Percentiles rank a stretch among this genome's conserved stretches.
Conservation (phyloP, 2,329 filamentous ascomycete species). For the Lecanosticta acicola region DNA sequence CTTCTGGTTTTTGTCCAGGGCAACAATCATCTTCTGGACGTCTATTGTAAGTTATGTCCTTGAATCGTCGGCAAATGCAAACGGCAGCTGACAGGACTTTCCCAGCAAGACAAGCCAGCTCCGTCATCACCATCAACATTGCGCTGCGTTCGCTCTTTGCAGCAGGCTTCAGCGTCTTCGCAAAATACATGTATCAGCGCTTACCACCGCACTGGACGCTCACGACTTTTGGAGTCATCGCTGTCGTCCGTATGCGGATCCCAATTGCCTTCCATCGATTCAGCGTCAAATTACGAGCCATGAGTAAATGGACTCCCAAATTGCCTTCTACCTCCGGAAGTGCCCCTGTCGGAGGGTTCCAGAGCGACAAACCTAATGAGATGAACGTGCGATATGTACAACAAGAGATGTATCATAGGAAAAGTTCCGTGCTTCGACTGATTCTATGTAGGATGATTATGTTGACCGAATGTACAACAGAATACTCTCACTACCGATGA, state of each 20-base stretch:
- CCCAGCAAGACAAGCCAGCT: conserved; percentile 18
- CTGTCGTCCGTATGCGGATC: conserved; percentile 19
- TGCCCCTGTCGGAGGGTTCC: background rate
- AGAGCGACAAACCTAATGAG: too few species aligned
- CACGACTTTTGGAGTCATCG: conserved; percentile 28
- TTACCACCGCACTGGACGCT: conserved; percentile 27
- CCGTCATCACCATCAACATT: conserved; percentile 30
- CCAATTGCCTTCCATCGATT: conserved; percentile 21
- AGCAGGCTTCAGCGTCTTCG: conserved; percentile 30
- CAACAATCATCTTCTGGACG: conserved; percentile 5
- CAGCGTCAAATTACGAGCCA: conserved; percentile 19
- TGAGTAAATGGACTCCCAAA: conserved; percentile 10
- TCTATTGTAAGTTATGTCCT: conserved; percentile 4
- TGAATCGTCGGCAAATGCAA: background rate
- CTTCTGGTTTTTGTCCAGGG: conserved; percentile 4
- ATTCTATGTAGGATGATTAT: too few species aligned
- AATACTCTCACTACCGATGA: too few species aligned
- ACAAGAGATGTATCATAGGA: too few species aligned
- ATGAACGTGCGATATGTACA: too few species aligned
- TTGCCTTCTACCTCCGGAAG: background rate
- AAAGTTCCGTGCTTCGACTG: too few species aligned
- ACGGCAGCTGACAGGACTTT: background rate
- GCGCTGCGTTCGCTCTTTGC: conserved; percentile 31
- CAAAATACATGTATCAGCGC: conserved; percentile 30
- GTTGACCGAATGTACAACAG: too few species aligned